These are phyloP conservation scores for Trifolium dubium DNA, from an alignment of 306 rosid species.

Conservation along the genomic window DNA sequence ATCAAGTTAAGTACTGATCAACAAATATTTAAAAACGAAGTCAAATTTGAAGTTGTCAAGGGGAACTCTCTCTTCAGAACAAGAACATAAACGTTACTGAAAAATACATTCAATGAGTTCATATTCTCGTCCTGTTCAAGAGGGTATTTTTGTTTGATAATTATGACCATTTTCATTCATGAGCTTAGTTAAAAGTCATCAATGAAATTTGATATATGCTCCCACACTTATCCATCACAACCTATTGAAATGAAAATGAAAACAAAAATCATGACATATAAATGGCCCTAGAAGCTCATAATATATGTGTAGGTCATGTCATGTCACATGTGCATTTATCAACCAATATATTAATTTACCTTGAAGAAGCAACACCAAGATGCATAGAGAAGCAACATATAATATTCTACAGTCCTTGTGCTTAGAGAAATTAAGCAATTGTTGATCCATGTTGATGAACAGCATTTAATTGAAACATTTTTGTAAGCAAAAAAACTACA, in stretches of 20 bases:
- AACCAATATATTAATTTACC: neutral
- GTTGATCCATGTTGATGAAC: neutral
- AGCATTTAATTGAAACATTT: neutral
- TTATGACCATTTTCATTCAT: slow-evolving; percentile 29
- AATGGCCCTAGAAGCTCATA: neutral
- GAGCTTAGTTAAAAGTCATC: slow-evolving; percentile 31
- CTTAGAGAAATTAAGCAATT: slow-evolving; percentile 10
- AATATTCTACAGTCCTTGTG: neutral
- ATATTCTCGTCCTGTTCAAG: slow-evolving; percentile 42
- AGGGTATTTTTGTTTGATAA: slow-evolving; percentile 34
- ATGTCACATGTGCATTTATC: neutral
- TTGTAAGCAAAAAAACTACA: neutral
- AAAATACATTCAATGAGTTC: neutral
- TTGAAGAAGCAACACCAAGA: slow-evolving; percentile 8
- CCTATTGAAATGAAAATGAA: slow-evolving; percentile 18
- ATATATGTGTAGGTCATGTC: neutral
- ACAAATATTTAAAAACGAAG: slow-evolving; percentile 13
- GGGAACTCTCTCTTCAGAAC: slow-evolving; percentile 56
- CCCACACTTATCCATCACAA: slow-evolving; percentile 29
- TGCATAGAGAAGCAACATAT: slow-evolving; percentile 31
- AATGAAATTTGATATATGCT: slow-evolving; percentile 23
- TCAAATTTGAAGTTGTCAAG: slow-evolving; percentile 52
- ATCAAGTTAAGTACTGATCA: slow-evolving; percentile 31
- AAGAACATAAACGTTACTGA: neutral
- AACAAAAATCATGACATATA: neutral